Conservation (phyloP, 352 stramenopile species). For the Thraustochytrium striatum region DNA sequence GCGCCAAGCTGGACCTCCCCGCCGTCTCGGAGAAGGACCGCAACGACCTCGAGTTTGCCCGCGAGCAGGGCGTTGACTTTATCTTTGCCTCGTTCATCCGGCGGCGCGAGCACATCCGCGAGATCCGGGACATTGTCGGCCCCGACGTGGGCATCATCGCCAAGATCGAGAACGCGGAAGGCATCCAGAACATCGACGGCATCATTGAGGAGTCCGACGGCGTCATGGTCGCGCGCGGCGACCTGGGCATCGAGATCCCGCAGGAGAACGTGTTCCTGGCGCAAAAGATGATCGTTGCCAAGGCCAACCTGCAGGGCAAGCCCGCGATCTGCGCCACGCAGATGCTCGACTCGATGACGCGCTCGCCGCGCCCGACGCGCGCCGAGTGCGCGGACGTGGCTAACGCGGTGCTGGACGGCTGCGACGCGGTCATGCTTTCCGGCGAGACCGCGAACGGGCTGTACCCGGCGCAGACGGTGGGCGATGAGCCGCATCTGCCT, state of each 20-base stretch:
- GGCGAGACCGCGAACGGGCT: slow-evolving; percentile 81
- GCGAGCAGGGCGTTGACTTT: slow-evolving; percentile 90
- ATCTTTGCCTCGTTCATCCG: slow-evolving; percentile 93
- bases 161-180: slow-evolving; percentile 94
- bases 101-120: slow-evolving; percentile 84
- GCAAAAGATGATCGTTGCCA: slow-evolving; percentile 98
- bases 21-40: slow-evolving; percentile 85
- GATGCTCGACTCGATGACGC: slow-evolving; percentile 98
- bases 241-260: slow-evolving; percentile 68
- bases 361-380: slow-evolving; percentile 89
- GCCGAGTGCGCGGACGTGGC: slow-evolving; percentile 96
- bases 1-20: slow-evolving; percentile 75
- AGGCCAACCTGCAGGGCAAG: slow-evolving; percentile 91
- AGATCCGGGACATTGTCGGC: slow-evolving; percentile 69
- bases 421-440: slow-evolving; percentile 94
- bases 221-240: slow-evolving; percentile 95
- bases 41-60: slow-evolving; percentile 78
- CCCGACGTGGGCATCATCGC: slow-evolving; percentile 67
- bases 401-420: slow-evolving; percentile 95
- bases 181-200: slow-evolving; percentile 82
- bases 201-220: slow-evolving; percentile 90
- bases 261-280: slow-evolving; percentile 79
- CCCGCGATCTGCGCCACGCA: slow-evolving; percentile 95
- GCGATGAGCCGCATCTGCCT: slow-evolving; percentile 81
- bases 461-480: neutral